A percentile compares a stretch with the other conserved stretches of the same genome.
phyloP scores from a whole-genome alignment of 139 green algal species.

The Picochlorum sp. region DNA sequence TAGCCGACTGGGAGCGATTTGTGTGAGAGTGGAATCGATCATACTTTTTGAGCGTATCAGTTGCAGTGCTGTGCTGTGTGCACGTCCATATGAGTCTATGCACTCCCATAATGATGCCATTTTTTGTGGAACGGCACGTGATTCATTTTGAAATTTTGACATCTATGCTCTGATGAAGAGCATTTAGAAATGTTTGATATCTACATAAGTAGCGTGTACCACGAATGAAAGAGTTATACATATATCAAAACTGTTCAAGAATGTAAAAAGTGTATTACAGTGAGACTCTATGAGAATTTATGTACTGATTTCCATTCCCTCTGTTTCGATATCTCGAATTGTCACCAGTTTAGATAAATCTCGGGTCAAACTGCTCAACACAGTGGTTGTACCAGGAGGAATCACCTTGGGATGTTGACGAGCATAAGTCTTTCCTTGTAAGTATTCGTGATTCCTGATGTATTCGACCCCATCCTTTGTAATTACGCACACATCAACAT shows the following conservation, averaged over 20 bases:
- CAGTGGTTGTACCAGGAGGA: slow-evolving; percentile 50
- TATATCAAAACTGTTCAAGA: too few species aligned
- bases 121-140: too few species aligned
- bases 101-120: too few species aligned
- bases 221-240: too few species aligned
- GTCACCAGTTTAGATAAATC: slow-evolving; percentile 39
- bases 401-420: slow-evolving; percentile 64
- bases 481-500: slow-evolving; percentile 97
- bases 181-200: too few species aligned
- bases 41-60: background rate
- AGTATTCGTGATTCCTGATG: slow-evolving; percentile 79
- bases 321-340: slow-evolving; percentile 44
- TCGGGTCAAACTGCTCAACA: slow-evolving; percentile 35
- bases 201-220: too few species aligned
- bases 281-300: too few species aligned
- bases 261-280: too few species aligned
- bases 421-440: slow-evolving; percentile 80
- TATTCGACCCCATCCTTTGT: slow-evolving; percentile 78
- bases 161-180: too few species aligned
- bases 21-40: background rate
- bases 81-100: too few species aligned
- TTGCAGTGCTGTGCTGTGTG: background rate
- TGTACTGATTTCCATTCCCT: slow-evolving; percentile 64
- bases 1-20: background rate
- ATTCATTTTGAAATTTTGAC: too few species aligned